A percentile compares a stretch with the other conserved stretches of the same genome.
Evolutionary conservation across 140 eudicot genomes (phyloP).

Genomic region (Erigeron philadelphicus): DNA sequence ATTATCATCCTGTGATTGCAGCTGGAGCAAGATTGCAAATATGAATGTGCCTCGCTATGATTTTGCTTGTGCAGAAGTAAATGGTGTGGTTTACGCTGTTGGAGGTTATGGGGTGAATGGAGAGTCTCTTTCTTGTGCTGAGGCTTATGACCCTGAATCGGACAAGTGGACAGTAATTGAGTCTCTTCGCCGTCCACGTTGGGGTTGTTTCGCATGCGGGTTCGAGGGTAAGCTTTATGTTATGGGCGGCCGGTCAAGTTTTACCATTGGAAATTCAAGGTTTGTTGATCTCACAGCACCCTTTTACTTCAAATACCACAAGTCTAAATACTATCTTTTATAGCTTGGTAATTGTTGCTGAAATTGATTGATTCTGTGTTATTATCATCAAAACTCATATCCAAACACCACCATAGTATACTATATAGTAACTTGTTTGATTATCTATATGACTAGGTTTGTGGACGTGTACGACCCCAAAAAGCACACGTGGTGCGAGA

Average conservation of each 20-base stretch:
- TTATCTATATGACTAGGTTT: conserved; percentile 25
- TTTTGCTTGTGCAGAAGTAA: conserved; percentile 80
- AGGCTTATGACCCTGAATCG: conserved; percentile 63
- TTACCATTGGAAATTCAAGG: conserved; percentile 85
- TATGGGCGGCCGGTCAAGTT: conserved; percentile 88
- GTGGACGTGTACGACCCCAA: conserved; percentile 72
- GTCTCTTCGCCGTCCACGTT: conserved; percentile 71
- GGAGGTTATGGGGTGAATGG: conserved; percentile 78
- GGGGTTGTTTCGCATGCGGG: conserved; percentile 82
- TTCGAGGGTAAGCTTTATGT: conserved; percentile 75
- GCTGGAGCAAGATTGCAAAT: conserved; percentile 70
- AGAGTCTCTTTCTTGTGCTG: conserved; percentile 69
- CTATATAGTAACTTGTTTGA: background rate
- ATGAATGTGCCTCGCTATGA: conserved; percentile 73
- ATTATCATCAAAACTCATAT: background rate
- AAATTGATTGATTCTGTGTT: too few relatives aligned
- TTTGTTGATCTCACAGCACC: conserved; percentile 32
- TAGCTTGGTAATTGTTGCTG: too few relatives aligned
- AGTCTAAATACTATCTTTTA: too few relatives aligned
- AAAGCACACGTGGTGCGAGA: conserved; percentile 56
- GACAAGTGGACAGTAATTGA: conserved; percentile 60
- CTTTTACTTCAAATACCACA: background rate
- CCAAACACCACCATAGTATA: background rate
- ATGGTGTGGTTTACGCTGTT: conserved; percentile 65
- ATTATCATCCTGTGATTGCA: conserved; percentile 33